Evolutionary conservation across 257 asterid genomes (phyloP), one percentile per base, ranked within the genome.

Genomic region (Haberlea rhodopensis): DNA sequence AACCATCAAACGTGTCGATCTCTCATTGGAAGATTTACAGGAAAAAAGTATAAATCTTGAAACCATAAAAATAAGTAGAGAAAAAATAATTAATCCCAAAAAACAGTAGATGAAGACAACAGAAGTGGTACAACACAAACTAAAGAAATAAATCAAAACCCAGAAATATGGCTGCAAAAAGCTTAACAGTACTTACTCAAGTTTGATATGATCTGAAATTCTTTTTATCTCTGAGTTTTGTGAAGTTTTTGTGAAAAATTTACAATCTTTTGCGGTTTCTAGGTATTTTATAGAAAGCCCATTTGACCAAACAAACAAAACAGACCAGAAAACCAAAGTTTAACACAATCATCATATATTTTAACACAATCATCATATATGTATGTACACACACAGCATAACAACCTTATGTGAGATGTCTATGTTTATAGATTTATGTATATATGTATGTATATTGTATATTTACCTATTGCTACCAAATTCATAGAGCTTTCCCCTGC

Each of bases 401-500:
- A 29, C 1, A 28, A 9, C 46, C 26, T 57, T 28, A 16, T 26
- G 45, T 18, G 45, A 24, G 21, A 23, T 57, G n/a, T 9, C 48
- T 57, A 3, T 8, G 7, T 58, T 5, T 21, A 25, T 7, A 57
- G 28, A 54, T 2, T 23, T 52, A 45, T 21, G 5, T 43, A 48
- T 49, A 27, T 45, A 20, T 60, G 59, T 60, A 0, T 25, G 13
- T 54, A 20, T 18, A 49, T 8, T 6, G 45, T 26, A 57, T 34
- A 16, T 48, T 22, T 66, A 86, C 95, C 95, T 85, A 66, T 83
- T 63, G 67, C 89, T 88, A 49, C 89, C 95, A 73, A 91, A 91
- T 71, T 91, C 96, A 58, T 81, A 91, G 78, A 91, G 96, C 70
- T 91, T 91, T 4, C 98, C 96, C 1, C 96, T 83, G 75, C 86